Evolutionary conservation across 257 asterid species (phyloP).

Genomic region (Coffea eugenioides): DNA sequence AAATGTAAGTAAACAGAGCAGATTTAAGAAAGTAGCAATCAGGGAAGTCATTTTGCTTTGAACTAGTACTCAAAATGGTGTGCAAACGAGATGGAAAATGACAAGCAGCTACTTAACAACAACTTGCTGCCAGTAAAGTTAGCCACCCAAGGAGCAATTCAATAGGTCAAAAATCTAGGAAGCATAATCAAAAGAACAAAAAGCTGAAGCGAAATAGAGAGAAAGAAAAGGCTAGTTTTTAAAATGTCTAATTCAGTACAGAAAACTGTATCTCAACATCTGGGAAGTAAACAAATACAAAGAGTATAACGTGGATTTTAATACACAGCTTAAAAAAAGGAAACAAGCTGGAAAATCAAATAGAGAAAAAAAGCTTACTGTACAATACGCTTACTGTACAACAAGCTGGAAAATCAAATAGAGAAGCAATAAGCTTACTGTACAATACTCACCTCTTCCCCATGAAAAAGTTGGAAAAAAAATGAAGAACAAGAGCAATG

Average conservation of each 20-base stretch:
- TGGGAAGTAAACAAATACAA: not conserved
- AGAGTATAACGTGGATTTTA: too few species aligned
- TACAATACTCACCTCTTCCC: too few species aligned
- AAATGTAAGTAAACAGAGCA: not conserved
- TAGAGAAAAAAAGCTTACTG: too few species aligned
- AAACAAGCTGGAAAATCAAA: too few species aligned
- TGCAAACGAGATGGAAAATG: not conserved
- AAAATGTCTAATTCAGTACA: not conserved
- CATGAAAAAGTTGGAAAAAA: too few species aligned
- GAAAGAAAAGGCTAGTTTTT: not conserved
- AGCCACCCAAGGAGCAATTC: not conserved
- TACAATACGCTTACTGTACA: too few species aligned
- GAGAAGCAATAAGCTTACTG: too few species aligned
- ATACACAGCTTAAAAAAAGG: too few species aligned
- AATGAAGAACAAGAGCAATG: too few species aligned
- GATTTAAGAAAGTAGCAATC: not conserved
- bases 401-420: too few species aligned
- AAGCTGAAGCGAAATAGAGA: not conserved
- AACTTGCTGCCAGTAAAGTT: not conserved
- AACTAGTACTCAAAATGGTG: not conserved
- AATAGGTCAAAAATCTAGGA: not conserved
- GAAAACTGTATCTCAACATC: not conserved
- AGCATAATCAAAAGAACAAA: not conserved
- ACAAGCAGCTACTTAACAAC: not conserved
- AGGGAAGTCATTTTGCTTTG: not conserved